Evolutionary conservation across 73 alveolate genomes (phyloP), one percentile per base, ranked within the genome.

Genomic region (Paraurostyla sp.): DNA sequence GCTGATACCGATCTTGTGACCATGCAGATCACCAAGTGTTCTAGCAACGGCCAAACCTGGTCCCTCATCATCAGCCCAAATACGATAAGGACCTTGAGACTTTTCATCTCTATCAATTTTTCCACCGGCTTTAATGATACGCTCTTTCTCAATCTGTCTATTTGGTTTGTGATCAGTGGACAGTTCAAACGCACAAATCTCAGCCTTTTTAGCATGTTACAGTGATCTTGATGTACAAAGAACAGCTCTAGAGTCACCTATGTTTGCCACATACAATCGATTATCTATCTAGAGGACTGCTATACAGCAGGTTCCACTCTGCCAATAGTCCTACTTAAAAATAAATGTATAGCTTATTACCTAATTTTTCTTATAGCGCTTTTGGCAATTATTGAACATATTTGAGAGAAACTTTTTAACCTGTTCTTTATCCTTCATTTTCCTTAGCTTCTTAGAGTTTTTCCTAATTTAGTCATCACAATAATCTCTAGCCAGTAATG

Each of bases 41-140:
- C 98, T 84, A 32, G 98, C 95, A 83, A 95, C 96, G 29, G 98
- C 98, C 51, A 95, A 85, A 32, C 98, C 98, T 46, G 98, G 98
- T 20, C 97, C 98, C 63, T 95, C 98, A 92, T 95, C 98, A 78
- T 95, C 97, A 58, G 97, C 97, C 97, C 97, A 92, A 46, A 92
- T 91, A 63, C 97, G 86, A 30, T 82, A 81, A 0, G 97, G 97
- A 0, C 95, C 97, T 6, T 89, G 85, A 0, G 97, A 91, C 49
- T 90, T 76, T n/a, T 93, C 97, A 32, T 93, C 95, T 68, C 87
- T 93, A 56, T 93, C 97, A 27, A 93, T 90, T 43, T 90, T 93
- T 4, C 97, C 97, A 0, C 97, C 97, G 18, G 90, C 52, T 69
- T 91, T 90, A 4, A 85, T 71, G 35, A 93, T 93, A 76, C 97